Evolutionary conservation across 2,329 filamentous ascomycete species (phyloP).

Genomic region (Aureobasidium sp.): DNA sequence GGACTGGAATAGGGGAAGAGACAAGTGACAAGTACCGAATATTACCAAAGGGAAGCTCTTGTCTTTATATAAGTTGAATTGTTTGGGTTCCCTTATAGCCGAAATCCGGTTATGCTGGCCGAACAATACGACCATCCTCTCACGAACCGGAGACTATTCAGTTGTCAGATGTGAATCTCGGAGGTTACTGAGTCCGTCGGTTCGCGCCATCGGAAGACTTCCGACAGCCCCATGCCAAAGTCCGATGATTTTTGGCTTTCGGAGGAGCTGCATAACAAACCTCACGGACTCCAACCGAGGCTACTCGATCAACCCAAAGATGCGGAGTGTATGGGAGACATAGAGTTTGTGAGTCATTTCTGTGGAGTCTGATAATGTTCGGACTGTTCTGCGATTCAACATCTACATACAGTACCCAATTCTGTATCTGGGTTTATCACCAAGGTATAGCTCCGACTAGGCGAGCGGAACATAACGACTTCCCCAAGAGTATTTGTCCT

Average conservation of each 20-base stretch:
- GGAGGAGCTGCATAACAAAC: not conserved
- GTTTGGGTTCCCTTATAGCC: not conserved
- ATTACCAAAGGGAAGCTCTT: not conserved
- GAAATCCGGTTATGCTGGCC: not conserved
- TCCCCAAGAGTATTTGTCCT: too few relatives aligned
- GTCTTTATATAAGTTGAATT: not conserved
- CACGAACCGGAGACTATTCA: not conserved
- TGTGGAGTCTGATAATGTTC: too few relatives aligned
- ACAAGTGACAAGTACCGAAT: not conserved
- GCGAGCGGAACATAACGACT: too few relatives aligned
- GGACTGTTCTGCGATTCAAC: too few relatives aligned
- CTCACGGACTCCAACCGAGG: too few relatives aligned
- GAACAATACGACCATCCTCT: not conserved
- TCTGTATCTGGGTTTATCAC: too few relatives aligned
- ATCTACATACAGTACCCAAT: too few relatives aligned
- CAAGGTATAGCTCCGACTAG: too few relatives aligned
- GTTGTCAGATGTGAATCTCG: not conserved
- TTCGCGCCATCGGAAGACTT: not conserved
- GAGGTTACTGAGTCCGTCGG: not conserved
- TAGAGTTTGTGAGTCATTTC: too few relatives aligned
- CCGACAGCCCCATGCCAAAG: not conserved
- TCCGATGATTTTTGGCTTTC: not conserved
- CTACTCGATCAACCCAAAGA: too few relatives aligned
- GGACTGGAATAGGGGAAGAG: not conserved
- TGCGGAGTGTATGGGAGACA: too few relatives aligned